Conservation (phyloP, 345 rosid species). For the Euphorbia peplus region DNA sequence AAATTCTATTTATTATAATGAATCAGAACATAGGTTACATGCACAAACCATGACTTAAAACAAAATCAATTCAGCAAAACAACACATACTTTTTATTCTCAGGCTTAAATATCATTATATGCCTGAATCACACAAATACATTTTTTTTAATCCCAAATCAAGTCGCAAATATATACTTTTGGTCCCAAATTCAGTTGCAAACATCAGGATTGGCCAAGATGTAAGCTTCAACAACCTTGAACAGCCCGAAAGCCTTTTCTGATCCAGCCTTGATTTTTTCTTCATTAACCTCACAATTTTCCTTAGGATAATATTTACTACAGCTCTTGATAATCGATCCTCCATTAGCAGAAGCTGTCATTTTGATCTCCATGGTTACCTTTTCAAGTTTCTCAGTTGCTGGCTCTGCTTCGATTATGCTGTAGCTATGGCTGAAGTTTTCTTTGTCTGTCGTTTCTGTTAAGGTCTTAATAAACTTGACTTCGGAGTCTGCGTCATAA, state of each 20-base stretch:
- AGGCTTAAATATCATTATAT: too few relatives aligned
- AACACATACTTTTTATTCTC: too few relatives aligned
- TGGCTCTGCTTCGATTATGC: slow-evolving; percentile 27
- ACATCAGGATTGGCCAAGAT: background rate
- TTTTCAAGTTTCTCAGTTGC: slow-evolving; percentile 28
- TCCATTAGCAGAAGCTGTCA: slow-evolving; percentile 26
- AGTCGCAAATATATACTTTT: too few relatives aligned
- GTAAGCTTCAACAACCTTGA: background rate
- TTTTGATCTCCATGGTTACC: slow-evolving; percentile 32
- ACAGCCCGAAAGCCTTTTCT: background rate
- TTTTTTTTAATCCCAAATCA: too few relatives aligned
- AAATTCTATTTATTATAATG: too few relatives aligned
- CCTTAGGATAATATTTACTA: background rate
- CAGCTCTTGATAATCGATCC: slow-evolving; percentile 24
- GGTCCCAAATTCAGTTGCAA: too few relatives aligned
- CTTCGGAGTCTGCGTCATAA: slow-evolving; percentile 21
- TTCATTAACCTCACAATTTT: background rate
- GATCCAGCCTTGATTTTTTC: background rate
- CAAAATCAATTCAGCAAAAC: too few relatives aligned
- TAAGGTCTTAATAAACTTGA: slow-evolving; percentile 29
- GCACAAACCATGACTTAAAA: too few relatives aligned
- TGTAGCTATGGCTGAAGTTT: slow-evolving; percentile 28
- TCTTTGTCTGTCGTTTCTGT: slow-evolving; percentile 39
- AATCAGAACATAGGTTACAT: too few relatives aligned
- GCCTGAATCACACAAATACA: too few relatives aligned